phyloP scores from a whole-genome alignment of 495 filamentous ascomycete species.

The Penicillium mononematosum region DNA sequence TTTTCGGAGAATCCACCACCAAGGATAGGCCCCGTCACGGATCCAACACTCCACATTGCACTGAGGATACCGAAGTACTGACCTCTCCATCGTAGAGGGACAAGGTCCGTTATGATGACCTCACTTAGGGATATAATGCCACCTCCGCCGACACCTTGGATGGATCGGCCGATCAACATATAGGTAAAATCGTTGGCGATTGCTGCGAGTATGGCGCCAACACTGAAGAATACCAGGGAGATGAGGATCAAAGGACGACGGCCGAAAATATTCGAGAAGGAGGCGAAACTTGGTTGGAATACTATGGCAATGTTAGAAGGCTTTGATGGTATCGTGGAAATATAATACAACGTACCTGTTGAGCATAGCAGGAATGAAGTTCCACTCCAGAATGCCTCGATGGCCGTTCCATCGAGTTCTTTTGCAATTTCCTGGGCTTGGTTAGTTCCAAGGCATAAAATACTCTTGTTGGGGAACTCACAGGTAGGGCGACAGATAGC shows the following conservation, averaged over 20 bases:
- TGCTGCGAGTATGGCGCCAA: conserved; percentile 57
- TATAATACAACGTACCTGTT: conserved; percentile 25
- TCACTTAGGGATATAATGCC: conserved; percentile 65
- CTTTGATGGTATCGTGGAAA: background rate
- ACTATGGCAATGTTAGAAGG: conserved; percentile 16
- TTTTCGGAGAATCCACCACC: conserved; percentile 67
- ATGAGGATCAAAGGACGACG: conserved; percentile 47
- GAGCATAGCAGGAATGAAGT: conserved; percentile 54
- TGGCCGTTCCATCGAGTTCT: conserved; percentile 50
- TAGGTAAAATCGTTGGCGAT: conserved; percentile 58
- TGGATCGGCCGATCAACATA: conserved; percentile 62
- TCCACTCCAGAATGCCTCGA: conserved; percentile 60
- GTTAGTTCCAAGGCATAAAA: background rate
- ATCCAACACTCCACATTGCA: conserved; percentile 64
- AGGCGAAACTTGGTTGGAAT: conserved; percentile 44
- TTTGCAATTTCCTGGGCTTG: conserved; percentile 31
- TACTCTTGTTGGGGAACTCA: conserved; percentile 25
- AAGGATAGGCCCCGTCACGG: conserved; percentile 64
- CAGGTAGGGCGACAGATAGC: conserved; percentile 69
- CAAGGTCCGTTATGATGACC: conserved; percentile 68
- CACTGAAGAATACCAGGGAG: conserved; percentile 53
- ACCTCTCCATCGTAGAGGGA: conserved; percentile 44
- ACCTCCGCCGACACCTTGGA: conserved; percentile 73
- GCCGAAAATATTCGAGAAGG: conserved; percentile 44
- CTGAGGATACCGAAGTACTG: conserved; percentile 53